These are phyloP conservation scores for Hyphopichia khmerensis DNA, from an alignment of 1,139 yeast species.

Conservation along the genomic window DNA sequence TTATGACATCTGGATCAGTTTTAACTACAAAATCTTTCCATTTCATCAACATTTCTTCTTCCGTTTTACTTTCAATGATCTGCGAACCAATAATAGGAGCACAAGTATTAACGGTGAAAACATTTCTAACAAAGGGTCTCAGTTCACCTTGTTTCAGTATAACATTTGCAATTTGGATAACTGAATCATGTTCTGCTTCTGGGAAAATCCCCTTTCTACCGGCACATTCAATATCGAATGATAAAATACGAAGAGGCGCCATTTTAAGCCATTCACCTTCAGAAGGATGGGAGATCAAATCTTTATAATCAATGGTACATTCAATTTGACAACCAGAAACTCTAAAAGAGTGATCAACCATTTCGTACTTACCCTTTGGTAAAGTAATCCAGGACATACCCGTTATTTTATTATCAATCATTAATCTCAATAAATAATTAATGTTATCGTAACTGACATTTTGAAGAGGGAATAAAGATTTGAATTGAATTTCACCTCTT, in stretches of 20 bases:
- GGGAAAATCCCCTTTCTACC: constrained; percentile 97
- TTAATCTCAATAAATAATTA: constrained; percentile 77
- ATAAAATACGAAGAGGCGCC: constrained; percentile 90
- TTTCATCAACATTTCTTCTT: constrained; percentile 74
- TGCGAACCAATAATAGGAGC: constrained; percentile 93
- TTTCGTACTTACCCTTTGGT: constrained; percentile 67
- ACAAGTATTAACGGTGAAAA: constrained; percentile 89
- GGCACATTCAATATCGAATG: constrained; percentile 98
- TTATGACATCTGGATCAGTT: constrained; percentile 93
- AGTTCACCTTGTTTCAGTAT: constrained; percentile 79
- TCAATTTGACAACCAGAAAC: constrained; percentile 87
- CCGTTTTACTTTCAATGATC: constrained; percentile 72
- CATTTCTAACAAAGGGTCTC: constrained; percentile 89
- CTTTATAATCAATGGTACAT: constrained; percentile 63
- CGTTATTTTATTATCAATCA: constrained; percentile 88
- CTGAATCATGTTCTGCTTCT: constrained; percentile 90
- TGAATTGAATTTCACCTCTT: constrained; percentile 72
- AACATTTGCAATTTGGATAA: constrained; percentile 95
- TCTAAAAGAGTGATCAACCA: constrained; percentile 35
- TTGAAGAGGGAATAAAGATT: constrained; percentile 56
- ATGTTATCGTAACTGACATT: constrained; percentile 85
- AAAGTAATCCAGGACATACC: constrained; percentile 98
- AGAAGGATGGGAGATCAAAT: constrained; percentile 75
- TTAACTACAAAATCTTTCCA: constrained; percentile 86
- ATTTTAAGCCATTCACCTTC: constrained; percentile 94